Evolutionary conservation across 2,329 filamentous ascomycete species (phyloP).

Genomic region (Aplosporella prunicola): DNA sequence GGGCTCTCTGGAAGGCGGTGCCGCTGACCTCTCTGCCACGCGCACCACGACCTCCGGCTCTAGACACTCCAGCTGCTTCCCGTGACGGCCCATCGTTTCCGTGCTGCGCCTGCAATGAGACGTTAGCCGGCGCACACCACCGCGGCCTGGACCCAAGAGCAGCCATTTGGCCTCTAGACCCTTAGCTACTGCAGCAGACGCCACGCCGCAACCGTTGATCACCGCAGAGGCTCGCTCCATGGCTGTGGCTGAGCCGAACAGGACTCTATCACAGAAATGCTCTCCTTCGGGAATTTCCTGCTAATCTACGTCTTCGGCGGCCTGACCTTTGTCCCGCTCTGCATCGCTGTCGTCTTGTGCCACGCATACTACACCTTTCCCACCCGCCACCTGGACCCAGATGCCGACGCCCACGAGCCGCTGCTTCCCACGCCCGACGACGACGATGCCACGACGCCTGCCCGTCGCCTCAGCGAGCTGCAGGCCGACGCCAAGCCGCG

Average conservation of each 20-base stretch:
- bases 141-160: no score
- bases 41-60: no score
- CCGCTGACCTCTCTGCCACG: no score
- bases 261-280: conserved; percentile 13
- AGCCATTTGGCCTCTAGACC: neutral
- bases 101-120: no score
- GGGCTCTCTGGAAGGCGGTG: no score
- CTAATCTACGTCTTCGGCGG: conserved; percentile 77
- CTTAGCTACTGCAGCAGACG: neutral
- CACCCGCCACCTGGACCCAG: conserved; percentile 9
- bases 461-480: conserved; percentile 29
- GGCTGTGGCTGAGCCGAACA: neutral
- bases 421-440: conserved; percentile 51
- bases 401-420: conserved; percentile 40
- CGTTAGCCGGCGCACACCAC: no score
- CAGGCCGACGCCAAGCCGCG: conserved; percentile 51
- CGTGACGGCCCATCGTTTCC: no score
- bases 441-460: conserved; percentile 23
- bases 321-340: conserved; percentile 73
- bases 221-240: neutral
- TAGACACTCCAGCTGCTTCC: no score
- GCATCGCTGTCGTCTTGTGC: conserved; percentile 51
- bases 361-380: conserved; percentile 64
- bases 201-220: no score
- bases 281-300: conserved; percentile 48